Evolutionary conservation across 2,329 filamentous ascomycete genomes (phyloP).

Genomic region (Penicillium rolfsii): DNA sequence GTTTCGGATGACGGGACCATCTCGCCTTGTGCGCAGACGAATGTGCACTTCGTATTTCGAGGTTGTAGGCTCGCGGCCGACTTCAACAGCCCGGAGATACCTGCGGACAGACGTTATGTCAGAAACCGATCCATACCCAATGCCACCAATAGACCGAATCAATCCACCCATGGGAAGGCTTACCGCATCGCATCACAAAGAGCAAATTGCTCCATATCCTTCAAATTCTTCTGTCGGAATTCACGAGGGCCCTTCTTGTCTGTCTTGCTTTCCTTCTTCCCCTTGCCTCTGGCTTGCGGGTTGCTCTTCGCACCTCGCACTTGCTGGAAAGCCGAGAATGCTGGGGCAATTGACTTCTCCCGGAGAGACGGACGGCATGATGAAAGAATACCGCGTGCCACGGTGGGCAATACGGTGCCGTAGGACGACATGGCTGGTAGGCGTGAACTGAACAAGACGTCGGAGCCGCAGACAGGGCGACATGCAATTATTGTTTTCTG

Average conservation of each 20-base stretch:
- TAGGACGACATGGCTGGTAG: slow-evolving; percentile 41
- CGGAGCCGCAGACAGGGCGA: slow-evolving; percentile 7
- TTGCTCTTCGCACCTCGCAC: slow-evolving; percentile 43
- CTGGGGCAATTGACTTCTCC: slow-evolving; percentile 36
- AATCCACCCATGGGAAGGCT: slow-evolving; percentile 2
- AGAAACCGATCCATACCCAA: slow-evolving; percentile 7
- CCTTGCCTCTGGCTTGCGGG: slow-evolving; percentile 43
- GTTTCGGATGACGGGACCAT: slow-evolving; percentile 83
- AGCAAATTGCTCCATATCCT: slow-evolving; percentile 71
- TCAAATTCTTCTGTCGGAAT: slow-evolving; percentile 66
- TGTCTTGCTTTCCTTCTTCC: slow-evolving; percentile 62
- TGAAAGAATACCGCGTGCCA: slow-evolving; percentile 39
- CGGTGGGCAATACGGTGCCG: slow-evolving; percentile 39
- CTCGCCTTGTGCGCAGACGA: slow-evolving; percentile 79
- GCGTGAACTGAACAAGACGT: slow-evolving; percentile 17
- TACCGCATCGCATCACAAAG: slow-evolving; percentile 90
- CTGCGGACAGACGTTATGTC: slow-evolving; percentile 50
- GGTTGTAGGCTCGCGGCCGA: slow-evolving; percentile 72
- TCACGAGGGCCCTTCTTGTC: slow-evolving; percentile 67
- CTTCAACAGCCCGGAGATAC: slow-evolving; percentile 89
- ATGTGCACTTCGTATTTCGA: slow-evolving; percentile 89
- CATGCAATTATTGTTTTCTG: slow-evolving; percentile 42
- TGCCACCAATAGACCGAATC: neutral
- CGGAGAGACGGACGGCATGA: slow-evolving; percentile 39
- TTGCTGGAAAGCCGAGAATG: slow-evolving; percentile 39